A percentile compares a stretch with the other conserved stretches of the same genome.
These are phyloP conservation scores for Suhomyces vadensis DNA, from an alignment of 805 yeast genomes.

Conservation along the genomic window DNA sequence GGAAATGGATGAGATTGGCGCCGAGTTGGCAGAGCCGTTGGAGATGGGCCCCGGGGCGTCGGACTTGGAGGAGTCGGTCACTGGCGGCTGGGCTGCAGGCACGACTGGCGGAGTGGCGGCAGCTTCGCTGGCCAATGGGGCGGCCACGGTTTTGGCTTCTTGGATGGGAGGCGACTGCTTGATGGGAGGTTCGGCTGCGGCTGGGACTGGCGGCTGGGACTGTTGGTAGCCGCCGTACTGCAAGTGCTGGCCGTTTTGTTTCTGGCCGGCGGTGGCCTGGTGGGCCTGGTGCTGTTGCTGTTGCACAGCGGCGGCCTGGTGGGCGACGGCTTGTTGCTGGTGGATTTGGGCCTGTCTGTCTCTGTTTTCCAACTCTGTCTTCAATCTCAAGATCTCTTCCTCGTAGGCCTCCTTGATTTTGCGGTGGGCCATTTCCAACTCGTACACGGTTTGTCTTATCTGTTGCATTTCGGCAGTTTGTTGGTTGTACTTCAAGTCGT, in stretches of 20 bases:
- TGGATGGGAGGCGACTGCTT: conserved; percentile 21
- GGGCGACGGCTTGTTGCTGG: conserved; percentile 43
- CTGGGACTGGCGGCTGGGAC: conserved; percentile 15
- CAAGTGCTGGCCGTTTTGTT: conserved; percentile 16
- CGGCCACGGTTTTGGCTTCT: conserved; percentile 14
- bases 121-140: conserved; percentile 12
- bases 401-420: conserved; percentile 95
- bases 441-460: conserved; percentile 90
- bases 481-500: conserved; percentile 84
- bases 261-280: conserved; percentile 30
- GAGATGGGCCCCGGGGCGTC: conserved; percentile 9
- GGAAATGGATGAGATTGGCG: conserved; percentile 9
- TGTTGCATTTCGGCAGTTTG: conserved; percentile 93
- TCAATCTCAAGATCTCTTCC: conserved; percentile 83
- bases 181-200: conserved; percentile 14
- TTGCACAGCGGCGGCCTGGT: conserved; percentile 34
- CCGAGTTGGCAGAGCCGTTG: conserved; percentile 16
- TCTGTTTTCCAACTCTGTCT: conserved; percentile 79
- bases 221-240: conserved; percentile 17
- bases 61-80: conserved; percentile 4
- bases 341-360: conserved; percentile 55
- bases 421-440: conserved; percentile 90
- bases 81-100: conserved; percentile 12
- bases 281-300: conserved; percentile 43
- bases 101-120: conserved; percentile 9